phyloP scores from a whole-genome alignment of 192 early-diverging fungal genomes.

The Coemansia sp. region DNA sequence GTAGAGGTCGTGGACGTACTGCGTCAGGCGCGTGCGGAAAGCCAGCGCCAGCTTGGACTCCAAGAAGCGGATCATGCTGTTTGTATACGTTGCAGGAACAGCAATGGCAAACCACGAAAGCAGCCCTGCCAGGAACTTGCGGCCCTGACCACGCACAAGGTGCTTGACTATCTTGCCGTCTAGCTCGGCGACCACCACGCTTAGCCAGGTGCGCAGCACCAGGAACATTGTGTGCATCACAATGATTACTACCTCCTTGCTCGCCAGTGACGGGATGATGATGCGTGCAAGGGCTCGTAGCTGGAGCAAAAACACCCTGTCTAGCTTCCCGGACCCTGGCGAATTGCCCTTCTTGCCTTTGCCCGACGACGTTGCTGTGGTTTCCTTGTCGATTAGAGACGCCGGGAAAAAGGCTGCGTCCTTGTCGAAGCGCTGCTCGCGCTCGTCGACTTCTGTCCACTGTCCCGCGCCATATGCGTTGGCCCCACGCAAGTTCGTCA shows the following conservation, averaged over 20 bases:
- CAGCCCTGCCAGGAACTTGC: constrained; percentile 72
- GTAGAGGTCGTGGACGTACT: constrained; percentile 86
- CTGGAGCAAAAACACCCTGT: constrained; percentile 55
- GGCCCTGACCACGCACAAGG: constrained; percentile 81
- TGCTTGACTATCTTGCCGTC: constrained; percentile 95
- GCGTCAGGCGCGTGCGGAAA: constrained; percentile 85
- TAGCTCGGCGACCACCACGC: constrained; percentile 86
- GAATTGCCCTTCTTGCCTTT: not conserved
- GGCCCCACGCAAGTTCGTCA: constrained; percentile 38
- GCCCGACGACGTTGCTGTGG: not conserved
- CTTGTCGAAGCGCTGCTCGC: constrained; percentile 46
- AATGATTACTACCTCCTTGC: constrained; percentile 80
- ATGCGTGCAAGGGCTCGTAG: constrained; percentile 74
- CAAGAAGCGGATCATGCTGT: constrained; percentile 80
- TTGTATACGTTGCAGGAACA: constrained; percentile 94
- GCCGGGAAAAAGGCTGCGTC: constrained; percentile 40
- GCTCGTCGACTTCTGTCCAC: constrained; percentile 45
- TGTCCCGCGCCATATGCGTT: constrained; percentile 28
- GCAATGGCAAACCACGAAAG: constrained; percentile 92
- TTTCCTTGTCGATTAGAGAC: constrained; percentile 12
- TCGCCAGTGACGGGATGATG: constrained; percentile 73
- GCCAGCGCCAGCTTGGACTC: constrained; percentile 66
- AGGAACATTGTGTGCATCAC: constrained; percentile 82
- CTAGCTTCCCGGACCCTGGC: constrained; percentile 22
- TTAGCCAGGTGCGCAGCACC: constrained; percentile 86